Evolutionary conservation across 768 basidiomycete species (phyloP).

Genomic region (Daedaleopsis nitida): DNA sequence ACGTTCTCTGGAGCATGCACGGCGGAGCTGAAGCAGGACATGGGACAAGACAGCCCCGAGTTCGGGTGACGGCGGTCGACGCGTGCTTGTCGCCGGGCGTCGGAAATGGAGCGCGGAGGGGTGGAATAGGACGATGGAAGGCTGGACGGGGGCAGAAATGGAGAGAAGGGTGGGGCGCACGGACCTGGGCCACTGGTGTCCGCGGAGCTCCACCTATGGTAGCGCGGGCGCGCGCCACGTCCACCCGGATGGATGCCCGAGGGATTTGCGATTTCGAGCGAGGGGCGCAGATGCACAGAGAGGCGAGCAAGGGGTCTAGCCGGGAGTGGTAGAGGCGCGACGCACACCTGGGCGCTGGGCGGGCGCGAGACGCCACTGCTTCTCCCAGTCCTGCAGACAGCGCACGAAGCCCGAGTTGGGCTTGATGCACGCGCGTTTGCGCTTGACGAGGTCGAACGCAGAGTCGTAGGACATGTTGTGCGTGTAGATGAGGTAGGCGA

Average conservation of each 20-base stretch:
- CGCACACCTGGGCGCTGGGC: conserved; percentile 11
- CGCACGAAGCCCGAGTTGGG: conserved; percentile 77
- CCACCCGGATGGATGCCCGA: too few relatives aligned
- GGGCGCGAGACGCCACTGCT: conserved; percentile 28
- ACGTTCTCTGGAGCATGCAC: too few relatives aligned
- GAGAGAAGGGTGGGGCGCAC: conserved; percentile 8
- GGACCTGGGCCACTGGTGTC: neutral
- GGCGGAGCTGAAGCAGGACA: too few relatives aligned
- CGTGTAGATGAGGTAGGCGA: conserved; percentile 79
- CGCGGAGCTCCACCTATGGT: conserved; percentile 6
- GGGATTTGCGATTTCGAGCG: too few relatives aligned
- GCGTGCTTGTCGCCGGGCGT: neutral
- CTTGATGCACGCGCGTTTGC: conserved; percentile 71
- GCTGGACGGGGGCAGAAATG: neutral
- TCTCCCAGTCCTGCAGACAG: conserved; percentile 34
- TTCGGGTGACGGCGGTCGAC: neutral
- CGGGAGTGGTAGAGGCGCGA: conserved; percentile 22
- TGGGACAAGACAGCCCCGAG: neutral
- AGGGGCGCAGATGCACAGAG: neutral
- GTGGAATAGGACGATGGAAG: neutral
- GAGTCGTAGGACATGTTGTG: conserved; percentile 73
- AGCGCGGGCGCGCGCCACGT: neutral
- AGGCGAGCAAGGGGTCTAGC: neutral
- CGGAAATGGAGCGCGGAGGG: neutral
- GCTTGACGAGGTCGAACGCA: conserved; percentile 60